These are phyloP conservation scores for Dactylorhiza incarnata DNA, from an alignment of 106 monocot genomes.

Conservation along the genomic window DNA sequence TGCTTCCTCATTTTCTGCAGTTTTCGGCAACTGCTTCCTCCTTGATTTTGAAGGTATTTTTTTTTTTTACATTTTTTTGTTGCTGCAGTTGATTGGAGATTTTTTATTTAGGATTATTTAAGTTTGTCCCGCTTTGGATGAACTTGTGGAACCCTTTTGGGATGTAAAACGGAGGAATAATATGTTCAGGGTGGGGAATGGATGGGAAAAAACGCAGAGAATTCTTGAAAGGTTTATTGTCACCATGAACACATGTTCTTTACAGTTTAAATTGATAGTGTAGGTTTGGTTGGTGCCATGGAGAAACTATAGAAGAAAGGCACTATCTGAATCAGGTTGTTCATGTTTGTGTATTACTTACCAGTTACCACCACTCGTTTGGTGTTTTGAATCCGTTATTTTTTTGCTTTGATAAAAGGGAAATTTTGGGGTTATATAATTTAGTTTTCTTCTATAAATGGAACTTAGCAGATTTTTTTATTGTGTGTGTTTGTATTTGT, in stretches of 20 bases:
- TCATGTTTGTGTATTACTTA: not conserved
- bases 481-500: too few species aligned
- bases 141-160: not conserved
- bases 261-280: not conserved
- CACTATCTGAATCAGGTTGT: not conserved
- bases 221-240: not conserved
- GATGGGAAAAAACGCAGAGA: not conserved
- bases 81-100: not conserved
- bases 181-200: not conserved
- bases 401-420: not conserved
- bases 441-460: not conserved
- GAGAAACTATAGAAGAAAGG: not conserved
- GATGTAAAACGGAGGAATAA: not conserved
- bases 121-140: not conserved
- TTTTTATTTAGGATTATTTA: not conserved
- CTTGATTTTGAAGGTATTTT: conserved; percentile 3
- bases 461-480: not conserved
- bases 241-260: not conserved
- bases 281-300: not conserved
- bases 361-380: not conserved
- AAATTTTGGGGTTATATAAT: not conserved
- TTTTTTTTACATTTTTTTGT: not conserved
- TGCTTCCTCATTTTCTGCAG: too few species aligned
- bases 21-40: too few species aligned
- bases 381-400: not conserved